Base-by-base conservation (phyloP, 2,329 filamentous ascomycete genomes). In the Neonectria neomacrospora region DNA sequence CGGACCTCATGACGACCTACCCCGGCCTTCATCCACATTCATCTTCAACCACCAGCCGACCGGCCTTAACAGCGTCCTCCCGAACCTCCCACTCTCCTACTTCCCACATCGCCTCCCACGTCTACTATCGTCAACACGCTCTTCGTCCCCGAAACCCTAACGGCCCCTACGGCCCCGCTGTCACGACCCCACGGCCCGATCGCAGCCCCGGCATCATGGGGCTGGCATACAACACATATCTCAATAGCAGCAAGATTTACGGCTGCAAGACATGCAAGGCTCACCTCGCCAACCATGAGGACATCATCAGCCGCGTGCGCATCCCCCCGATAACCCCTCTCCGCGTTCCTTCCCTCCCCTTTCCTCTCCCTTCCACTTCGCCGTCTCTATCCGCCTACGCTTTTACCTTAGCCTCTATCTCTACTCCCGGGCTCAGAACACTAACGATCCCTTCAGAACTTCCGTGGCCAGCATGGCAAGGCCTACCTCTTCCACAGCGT, bases 391-490 rank as follows among this genome's bases (percentile, higher is more conserved):
- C n/a, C 28, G 10, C 20, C 26, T 32, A 52, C 42, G 7, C 20
- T 12, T 64, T 30, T 30, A 26, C 48, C 22, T 45, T 50, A 37
- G 26, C 23, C 26, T 39, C 12, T 54, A 54, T 12, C n/a, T 26
- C 11, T 26, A 12, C 47, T 10, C 28, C 44, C 20, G 23, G 48
- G 42, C 23, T 48, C 44, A 28, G 58, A 44, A 22, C 28, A 44
- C 66, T 69, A 41, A 56, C 23, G 44, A 56, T 20, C 52, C 20
- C 7, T 42, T 22, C 78, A 98, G 94, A 97, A 97, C 82, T 99
- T 99, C 83, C 93, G 96, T 66, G 96, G 96, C 74, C 95, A 98
- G 79, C 95, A 98, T 79, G 96, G 96, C 77, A 98, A 98, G 82
- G 96, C 96, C 59, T 99, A 94, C 81, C 90, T 99, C 70, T 98